Base-by-base conservation (phyloP, 73 alveolate genomes). In the Durusdinium trenchii region DNA sequence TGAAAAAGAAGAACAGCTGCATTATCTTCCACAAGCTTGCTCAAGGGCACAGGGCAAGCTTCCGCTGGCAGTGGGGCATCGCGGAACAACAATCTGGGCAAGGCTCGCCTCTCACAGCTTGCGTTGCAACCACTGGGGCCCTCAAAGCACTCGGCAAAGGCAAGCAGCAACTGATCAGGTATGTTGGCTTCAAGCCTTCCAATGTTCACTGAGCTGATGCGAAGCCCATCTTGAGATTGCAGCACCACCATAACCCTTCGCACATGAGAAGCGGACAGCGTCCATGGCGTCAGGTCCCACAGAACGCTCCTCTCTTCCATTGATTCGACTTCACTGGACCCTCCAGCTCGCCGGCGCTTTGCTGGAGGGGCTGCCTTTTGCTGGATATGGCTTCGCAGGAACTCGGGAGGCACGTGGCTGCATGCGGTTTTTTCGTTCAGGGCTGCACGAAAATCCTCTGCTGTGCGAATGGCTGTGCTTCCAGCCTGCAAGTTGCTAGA, bases 261-360 rank as follows among this genome's bases (percentile, higher is more conserved):
- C 52, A 90, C 86, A 38, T 90, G 96, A 23, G 96, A 90, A 45
- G 96, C 62, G 10, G 96, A 90, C 52, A 90, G 87, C 12, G 87
- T 67, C 96, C 96, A 90, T 23, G 86, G 96, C 35, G 96, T 90
- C 48, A 90, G 83, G 87, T 90, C 96, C 96, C 96, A 90, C 86
- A 69, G 50, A 28, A 90, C 64, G 30, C 73, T 48, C 30, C 83
- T 86, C 28, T 69, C 86, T 67, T 47, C 96, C 35, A 23, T 71
- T 46, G 79, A 51, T 3, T 20, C 48, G 51, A 36, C 85, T 32
- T 46, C 62, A 43, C 26, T 46, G 18, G 30, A 5, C 36, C 67
- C 83, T 28, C 83, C 45, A 35, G 60, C 42, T 20, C 32, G 46
- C 57, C 71, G 67, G 76, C 47, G 43, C 52, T 67, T 90, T 28